Base-by-base conservation (phyloP, 2,329 filamentous ascomycete genomes). In the Alternaria arborescens region DNA sequence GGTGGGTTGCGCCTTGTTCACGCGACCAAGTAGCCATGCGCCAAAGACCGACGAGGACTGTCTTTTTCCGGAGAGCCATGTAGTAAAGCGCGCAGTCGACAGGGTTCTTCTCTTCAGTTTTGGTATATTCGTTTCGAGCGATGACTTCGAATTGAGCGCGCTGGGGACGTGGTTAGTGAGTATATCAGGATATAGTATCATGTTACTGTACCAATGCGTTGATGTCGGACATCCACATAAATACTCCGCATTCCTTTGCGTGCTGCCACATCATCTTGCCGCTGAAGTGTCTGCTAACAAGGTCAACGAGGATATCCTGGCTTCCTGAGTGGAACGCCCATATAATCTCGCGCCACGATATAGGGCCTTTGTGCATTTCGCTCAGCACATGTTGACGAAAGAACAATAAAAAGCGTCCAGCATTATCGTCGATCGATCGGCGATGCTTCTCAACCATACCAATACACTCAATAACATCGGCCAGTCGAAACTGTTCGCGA, bases 31-130 rank as follows among this genome's bases (percentile, higher is more conserved):
- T 88, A 6, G 95, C 94, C 87, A 98, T 97, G 18, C 96, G 88
- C 95, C 95, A 99, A 0, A 99, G 83, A 0, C 93, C 94, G 67
- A 97, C 87, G 1, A 99, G 86, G 0, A 98, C 91, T 3, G 91
- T 86, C 78, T 99, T 99, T 82, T 97, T 98, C 67, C 86, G 87
- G 12, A 99, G 84, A 0, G 96, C 94, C 18, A 99, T 84, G 76
- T 98, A 99, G 80, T 91, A 97, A 8, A 99, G 82, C 66, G 90
- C 92, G 79, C 95, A 98, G 71, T 97, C 91, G 8, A 97, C 88
- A 0, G 95, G 95, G 69, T 97, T 94, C 76, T 93, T 95, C 58
- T 91, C 86, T 32, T 97, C 93, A 22, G 88, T 89, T 67, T 92
- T 93, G 16, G 92, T 93, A 78, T 98, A 99, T 74, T 98, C 93